These are phyloP conservation scores for Phaeosphaeriaceae sp. DNA, from an alignment of 2,329 filamentous ascomycete genomes.

Conservation along the genomic window DNA sequence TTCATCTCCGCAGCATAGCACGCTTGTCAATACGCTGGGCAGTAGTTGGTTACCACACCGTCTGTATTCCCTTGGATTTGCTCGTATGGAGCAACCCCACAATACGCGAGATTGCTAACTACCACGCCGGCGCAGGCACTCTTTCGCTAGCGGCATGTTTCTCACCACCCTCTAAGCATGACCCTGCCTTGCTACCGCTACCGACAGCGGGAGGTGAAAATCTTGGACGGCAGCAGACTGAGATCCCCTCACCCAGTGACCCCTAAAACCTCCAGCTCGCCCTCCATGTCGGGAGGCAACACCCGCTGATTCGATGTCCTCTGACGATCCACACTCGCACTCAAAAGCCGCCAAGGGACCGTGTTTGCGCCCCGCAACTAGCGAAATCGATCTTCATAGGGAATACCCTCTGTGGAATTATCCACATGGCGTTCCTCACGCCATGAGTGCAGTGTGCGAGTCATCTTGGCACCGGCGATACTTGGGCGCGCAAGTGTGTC, in stretches of 20 bases:
- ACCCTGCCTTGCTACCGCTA: not conserved
- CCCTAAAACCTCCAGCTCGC: constrained; percentile 1
- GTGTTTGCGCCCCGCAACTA: constrained; percentile 7
- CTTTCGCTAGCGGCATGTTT: not conserved
- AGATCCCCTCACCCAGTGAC: not conserved
- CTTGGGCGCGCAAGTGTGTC: not conserved
- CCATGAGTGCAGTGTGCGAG: constrained; percentile 5
- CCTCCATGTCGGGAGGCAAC: not conserved
- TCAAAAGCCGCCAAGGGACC: constrained; percentile 2
- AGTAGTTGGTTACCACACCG: not conserved
- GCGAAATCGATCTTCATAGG: constrained; percentile 7
- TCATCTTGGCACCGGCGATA: constrained; percentile 5
- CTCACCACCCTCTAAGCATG: not conserved
- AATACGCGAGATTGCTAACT: not conserved
- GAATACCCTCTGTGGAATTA: constrained; percentile 1
- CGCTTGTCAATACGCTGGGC: constrained; percentile 1
- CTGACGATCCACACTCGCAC: constrained; percentile 4
- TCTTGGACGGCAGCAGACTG: not conserved
- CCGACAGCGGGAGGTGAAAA: constrained; percentile 2
- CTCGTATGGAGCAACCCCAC: not conserved
- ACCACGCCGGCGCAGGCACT: not conserved
- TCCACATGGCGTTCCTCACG: constrained; percentile 7
- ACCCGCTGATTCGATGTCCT: not conserved
- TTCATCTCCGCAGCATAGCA: constrained; percentile 6
- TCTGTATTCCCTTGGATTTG: not conserved